Evolutionary conservation across 140 eudicot species (phyloP).

Genomic region (Bidens hawaiensis): DNA sequence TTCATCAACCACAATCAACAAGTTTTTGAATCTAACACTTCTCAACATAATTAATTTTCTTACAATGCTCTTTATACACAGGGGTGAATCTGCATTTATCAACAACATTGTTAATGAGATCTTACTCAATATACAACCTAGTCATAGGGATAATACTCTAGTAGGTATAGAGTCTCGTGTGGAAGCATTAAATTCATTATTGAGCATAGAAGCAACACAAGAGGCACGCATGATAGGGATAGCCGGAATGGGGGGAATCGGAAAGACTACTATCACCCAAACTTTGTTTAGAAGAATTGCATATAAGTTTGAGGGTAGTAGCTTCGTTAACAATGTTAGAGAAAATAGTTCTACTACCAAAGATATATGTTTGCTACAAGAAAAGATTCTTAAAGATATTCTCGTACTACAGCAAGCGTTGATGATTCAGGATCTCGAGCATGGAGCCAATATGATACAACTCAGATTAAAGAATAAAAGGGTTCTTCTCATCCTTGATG

Average conservation of each 20-base stretch:
- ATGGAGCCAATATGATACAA: slow-evolving; percentile 5
- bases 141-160: neutral
- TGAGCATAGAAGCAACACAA: neutral
- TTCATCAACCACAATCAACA: too few species aligned
- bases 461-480: neutral
- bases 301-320: slow-evolving; percentile 1
- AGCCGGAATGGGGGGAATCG: neutral
- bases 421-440: neutral
- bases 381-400: neutral
- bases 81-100: slow-evolving; percentile 3
- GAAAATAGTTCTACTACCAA: neutral
- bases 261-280: neutral
- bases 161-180: neutral
- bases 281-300: neutral
- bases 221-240: neutral
- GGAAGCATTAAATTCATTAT: neutral
- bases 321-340: neutral
- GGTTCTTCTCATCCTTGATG: slow-evolving; percentile 20
- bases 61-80: neutral
- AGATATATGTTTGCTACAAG: neutral
- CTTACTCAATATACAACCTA: neutral
- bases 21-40: too few species aligned
- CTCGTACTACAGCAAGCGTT: neutral
- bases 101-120: neutral
- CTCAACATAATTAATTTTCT: too few species aligned